Evolutionary conservation across 345 rosid genomes (phyloP).

Genomic region (Euclidium syriacum): DNA sequence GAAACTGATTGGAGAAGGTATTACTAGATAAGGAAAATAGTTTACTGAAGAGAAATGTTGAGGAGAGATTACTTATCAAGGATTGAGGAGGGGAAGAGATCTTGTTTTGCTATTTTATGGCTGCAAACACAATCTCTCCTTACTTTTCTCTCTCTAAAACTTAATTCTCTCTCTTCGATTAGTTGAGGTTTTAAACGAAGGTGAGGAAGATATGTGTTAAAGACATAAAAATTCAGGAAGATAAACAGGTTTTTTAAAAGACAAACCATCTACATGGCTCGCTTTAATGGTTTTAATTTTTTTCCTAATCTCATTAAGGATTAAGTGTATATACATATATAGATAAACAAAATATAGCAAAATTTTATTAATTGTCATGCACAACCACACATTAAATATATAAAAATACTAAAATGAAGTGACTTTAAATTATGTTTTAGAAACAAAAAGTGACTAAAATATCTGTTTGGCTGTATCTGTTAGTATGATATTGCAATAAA

Average conservation of each 20-base stretch:
- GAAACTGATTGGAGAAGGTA: neutral
- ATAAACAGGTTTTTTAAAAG: conserved; percentile 23
- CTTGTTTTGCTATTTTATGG: conserved; percentile 10
- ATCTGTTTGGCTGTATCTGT: neutral
- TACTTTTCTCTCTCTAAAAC: conserved; percentile 13
- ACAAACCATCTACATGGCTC: conserved; percentile 12
- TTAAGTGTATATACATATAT: neutral
- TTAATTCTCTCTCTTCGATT: conserved; percentile 5
- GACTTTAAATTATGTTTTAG: neutral
- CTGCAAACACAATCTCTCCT: conserved; percentile 21
- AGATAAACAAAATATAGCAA: no score
- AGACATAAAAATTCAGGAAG: conserved; percentile 33
- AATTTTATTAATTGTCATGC: neutral
- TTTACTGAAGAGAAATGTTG: neutral
- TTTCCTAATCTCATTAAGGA: conserved; percentile 1
- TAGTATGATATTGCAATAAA: conserved; percentile 27
- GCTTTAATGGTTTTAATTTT: conserved; percentile 19
- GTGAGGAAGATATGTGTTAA: conserved; percentile 26
- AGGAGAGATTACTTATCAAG: conserved; percentile 12
- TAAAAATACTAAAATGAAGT: conserved; percentile 12
- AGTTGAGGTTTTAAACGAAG: conserved; percentile 27
- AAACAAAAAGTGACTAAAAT: neutral
- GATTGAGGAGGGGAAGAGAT: conserved; percentile 17
- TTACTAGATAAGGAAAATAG: neutral
- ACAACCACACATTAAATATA: conserved; percentile 5